Conservation (phyloP, 306 rosid species). For the Lupinus albus region DNA sequence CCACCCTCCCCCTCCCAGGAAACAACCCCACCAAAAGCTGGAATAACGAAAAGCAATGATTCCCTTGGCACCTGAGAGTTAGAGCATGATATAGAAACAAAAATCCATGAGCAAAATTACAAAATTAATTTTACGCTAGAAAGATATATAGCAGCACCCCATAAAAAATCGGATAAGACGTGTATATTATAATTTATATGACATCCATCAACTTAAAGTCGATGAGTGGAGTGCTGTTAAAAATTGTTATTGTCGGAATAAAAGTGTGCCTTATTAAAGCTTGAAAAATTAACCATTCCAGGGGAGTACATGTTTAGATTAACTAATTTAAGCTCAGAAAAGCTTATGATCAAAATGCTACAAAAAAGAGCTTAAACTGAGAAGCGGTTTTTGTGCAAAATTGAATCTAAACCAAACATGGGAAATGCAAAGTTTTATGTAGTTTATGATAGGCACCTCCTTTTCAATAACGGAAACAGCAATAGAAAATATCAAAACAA, state of each 20-base stretch:
- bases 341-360: not conserved
- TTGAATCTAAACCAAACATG: not conserved
- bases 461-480: not conserved
- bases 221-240: not conserved
- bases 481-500: not conserved
- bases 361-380: not conserved
- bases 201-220: not conserved
- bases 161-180: not conserved
- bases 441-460: not conserved
- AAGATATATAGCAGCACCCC: not conserved
- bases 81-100: conserved; percentile 25
- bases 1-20: conserved; percentile 95
- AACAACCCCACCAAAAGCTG: conserved; percentile 90
- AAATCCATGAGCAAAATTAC: not conserved
- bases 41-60: conserved; percentile 79
- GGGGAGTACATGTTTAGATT: not conserved
- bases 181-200: conserved; percentile 9
- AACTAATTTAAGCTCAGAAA: not conserved
- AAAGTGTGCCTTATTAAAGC: not conserved
- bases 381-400: not conserved
- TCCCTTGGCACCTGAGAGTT: conserved; percentile 81
- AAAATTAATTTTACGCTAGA: not conserved
- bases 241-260: not conserved
- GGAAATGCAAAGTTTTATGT: not conserved
- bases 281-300: not conserved